Conservation (phyloP, 2,329 filamentous ascomycete genomes). For the Pezicula radicicola region DNA sequence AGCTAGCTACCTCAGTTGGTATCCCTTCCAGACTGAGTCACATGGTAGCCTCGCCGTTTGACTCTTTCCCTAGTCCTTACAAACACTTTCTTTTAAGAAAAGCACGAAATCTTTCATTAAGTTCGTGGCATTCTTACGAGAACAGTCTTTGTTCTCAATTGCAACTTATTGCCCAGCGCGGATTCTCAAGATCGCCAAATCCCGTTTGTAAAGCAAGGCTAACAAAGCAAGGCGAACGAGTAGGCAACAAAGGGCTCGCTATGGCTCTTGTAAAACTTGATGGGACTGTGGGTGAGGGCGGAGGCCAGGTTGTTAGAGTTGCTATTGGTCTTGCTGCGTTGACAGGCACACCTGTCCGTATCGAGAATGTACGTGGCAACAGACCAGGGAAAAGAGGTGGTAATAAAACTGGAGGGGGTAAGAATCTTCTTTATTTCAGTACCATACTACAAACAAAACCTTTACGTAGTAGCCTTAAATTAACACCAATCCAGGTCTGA, state of each 20-base stretch:
- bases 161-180: neutral
- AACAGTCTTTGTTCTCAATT: too few species aligned
- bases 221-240: neutral
- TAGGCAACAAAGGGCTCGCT: constrained; percentile 1
- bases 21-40: too few species aligned
- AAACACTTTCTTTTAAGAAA: too few species aligned
- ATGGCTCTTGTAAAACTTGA: constrained; percentile 43
- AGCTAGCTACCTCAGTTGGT: too few species aligned
- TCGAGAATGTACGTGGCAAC: constrained; percentile 55
- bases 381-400: constrained; percentile 21
- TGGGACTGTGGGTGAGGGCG: constrained; percentile 57
- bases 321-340: constrained; percentile 55
- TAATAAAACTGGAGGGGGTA: constrained; percentile 9
- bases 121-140: too few species aligned
- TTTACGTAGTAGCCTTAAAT: neutral
- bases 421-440: neutral
- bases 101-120: too few species aligned
- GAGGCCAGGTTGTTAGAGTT: constrained; percentile 57
- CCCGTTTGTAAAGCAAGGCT: neutral
- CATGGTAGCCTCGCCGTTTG: too few species aligned
- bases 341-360: constrained; percentile 48
- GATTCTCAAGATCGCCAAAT: neutral
- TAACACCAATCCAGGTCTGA: constrained; percentile 44
- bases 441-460: neutral
- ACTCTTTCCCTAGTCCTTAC: too few species aligned